Evolutionary conservation across 495 filamentous ascomycete genomes (phyloP).

Genomic region (Chaetomium fimeti): DNA sequence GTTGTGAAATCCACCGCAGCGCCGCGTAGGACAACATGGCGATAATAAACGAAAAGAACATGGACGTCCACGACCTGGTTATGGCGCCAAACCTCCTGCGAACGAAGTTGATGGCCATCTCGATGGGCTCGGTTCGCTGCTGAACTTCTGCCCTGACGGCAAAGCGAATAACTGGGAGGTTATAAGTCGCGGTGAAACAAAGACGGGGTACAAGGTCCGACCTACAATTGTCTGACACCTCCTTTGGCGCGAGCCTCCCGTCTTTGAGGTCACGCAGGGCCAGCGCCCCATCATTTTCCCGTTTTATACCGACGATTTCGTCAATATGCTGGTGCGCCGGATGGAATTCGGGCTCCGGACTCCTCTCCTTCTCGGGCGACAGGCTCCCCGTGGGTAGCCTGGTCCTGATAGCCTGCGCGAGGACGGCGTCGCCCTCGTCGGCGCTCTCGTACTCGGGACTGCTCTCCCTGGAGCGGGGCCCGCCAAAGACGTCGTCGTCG

Average conservation of each 20-base stretch:
- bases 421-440: constrained; percentile 43
- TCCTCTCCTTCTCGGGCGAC: constrained; percentile 51
- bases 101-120: constrained; percentile 65
- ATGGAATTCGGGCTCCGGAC: constrained; percentile 46
- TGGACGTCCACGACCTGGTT: constrained; percentile 64
- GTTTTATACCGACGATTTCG: constrained; percentile 31
- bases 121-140: constrained; percentile 80
- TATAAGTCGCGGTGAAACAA: constrained; percentile 33
- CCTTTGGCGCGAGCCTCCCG: constrained; percentile 14
- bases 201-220: constrained; percentile 28
- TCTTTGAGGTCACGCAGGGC: constrained; percentile 21
- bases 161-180: constrained; percentile 73
- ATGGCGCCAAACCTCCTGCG: constrained; percentile 55
- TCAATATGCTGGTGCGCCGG: constrained; percentile 28
- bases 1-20: constrained; percentile 65
- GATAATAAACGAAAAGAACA: constrained; percentile 55
- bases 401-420: constrained; percentile 50
- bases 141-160: constrained; percentile 81
- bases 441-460: constrained; percentile 37
- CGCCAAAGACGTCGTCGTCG: constrained; percentile 16
- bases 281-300: constrained; percentile 29
- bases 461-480: constrained; percentile 26
- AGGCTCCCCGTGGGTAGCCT: constrained; percentile 53
- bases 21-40: constrained; percentile 58
- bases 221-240: constrained; percentile 41